These are phyloP conservation scores for Limnomonas spitsbergensis DNA, from an alignment of 139 green algal genomes.

Conservation along the genomic window DNA sequence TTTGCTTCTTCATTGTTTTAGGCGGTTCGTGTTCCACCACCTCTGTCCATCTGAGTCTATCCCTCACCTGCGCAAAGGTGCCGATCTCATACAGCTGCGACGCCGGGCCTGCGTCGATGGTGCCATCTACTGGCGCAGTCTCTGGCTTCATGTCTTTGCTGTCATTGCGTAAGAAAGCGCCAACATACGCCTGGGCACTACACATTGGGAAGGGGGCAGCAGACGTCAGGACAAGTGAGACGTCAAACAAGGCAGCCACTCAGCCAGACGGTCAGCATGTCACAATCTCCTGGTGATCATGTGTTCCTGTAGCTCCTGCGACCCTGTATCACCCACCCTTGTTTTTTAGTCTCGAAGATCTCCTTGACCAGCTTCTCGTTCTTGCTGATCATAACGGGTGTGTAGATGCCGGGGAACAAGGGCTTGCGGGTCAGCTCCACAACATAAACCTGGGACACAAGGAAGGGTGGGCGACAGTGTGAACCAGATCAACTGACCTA, in stretches of 20 bases:
- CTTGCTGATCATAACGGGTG: slow-evolving; percentile 69
- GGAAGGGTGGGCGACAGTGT: slow-evolving; percentile 75
- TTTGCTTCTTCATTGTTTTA: too few relatives aligned
- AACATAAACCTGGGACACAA: slow-evolving; percentile 70
- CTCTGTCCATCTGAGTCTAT: too few relatives aligned
- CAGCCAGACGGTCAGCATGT: background rate
- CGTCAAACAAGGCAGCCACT: background rate
- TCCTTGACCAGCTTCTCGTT: slow-evolving; percentile 82
- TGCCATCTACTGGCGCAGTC: background rate
- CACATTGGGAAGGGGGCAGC: background rate
- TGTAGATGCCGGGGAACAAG: slow-evolving; percentile 83
- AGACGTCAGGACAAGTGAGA: too few relatives aligned
- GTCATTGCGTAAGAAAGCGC: slow-evolving; percentile 74
- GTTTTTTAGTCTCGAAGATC: slow-evolving; percentile 67
- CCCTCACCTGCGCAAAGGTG: slow-evolving; percentile 84
- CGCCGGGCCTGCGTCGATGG: slow-evolving; percentile 23
- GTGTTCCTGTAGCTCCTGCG: too few relatives aligned
- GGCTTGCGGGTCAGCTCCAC: slow-evolving; percentile 72
- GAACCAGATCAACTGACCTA: slow-evolving; percentile 72
- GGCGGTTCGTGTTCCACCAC: too few relatives aligned
- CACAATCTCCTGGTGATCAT: too few relatives aligned
- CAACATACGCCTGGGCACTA: slow-evolving; percentile 86
- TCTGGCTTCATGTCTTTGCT: background rate
- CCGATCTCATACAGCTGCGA: slow-evolving; percentile 74
- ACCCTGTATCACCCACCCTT: slow-evolving; percentile 44